Base-by-base conservation (phyloP, 805 yeast species). In the Wickerhamiella hasegawae region DNA sequence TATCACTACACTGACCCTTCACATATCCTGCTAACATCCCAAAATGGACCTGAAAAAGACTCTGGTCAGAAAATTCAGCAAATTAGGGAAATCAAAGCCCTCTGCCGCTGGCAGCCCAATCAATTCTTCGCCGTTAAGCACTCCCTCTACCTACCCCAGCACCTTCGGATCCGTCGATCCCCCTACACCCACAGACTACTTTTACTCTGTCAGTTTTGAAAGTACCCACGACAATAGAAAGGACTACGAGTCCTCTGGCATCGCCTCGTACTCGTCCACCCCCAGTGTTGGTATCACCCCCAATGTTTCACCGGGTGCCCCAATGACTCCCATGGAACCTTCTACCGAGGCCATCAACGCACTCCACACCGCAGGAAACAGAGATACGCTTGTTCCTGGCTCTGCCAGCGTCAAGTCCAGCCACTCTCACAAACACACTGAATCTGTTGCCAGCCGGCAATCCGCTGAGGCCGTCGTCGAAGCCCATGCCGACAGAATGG, bases 401-500 rank as follows among this genome's bases (percentile, higher is more conserved):
- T 8, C 24, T 21, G 24, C 24, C 11, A 21, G 6, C 24, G 24
- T 11, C 24, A 11, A 21, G 11, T 6, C 6, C 10, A 6, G 11
- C 24, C 10, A 21, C 24, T 21, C 24, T n/a, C n/a, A n/a, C n/a
- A n/a, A n/a, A n/a, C 24, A 21, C 6, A 8, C 11, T 11, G 24
- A 11, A 21, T 6, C 11, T 21, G 10, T 8, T 8, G 11, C 10
- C 24, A 21, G 6, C 24, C 24, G 24, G 11, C 24, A 11, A 21
- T 8, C 10, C 8, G 28, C n/a, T 14, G 49, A 38, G 22, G 46
- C 40, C 15, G 31, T 26, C 22, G 40, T 32, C 22, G 54, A 45
- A 25, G 45, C 41, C 18, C 40, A 30, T 5, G 57, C 57, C 28
- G 59, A 54, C 36, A 52, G 47, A 31, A 55, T 54, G 52, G 59